Conservation (phyloP, 768 basidiomycete genomes). For the Austroboletus eburneus region DNA sequence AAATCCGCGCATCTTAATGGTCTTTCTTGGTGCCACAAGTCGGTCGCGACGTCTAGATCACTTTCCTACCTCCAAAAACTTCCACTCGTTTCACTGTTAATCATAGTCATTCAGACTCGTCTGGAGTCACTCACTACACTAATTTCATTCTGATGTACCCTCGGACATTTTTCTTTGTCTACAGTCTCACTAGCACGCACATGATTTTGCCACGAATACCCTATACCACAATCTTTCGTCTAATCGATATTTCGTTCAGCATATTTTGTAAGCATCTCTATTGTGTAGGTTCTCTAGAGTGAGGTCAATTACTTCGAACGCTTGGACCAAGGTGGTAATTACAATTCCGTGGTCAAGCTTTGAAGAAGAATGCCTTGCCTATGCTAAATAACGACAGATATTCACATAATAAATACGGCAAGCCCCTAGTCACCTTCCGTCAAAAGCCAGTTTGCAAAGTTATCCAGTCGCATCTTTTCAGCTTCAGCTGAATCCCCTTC, state of each 20-base stretch:
- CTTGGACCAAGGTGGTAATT: not conserved
- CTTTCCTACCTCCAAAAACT: not conserved
- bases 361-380: not conserved
- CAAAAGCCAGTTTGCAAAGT: conserved; percentile 85
- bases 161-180: not conserved
- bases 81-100: conserved; percentile 16
- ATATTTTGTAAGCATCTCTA: no score
- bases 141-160: no score
- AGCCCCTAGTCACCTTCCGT: conserved; percentile 61
- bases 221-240: conserved; percentile 8
- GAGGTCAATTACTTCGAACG: no score
- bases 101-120: conserved; percentile 10
- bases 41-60: conserved; percentile 2
- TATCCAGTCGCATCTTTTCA: conserved; percentile 81
- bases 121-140: no score
- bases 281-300: no score
- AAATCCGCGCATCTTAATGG: not conserved
- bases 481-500: conserved; percentile 66
- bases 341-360: not conserved
- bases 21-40: not conserved
- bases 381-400: not conserved
- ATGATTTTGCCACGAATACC: not conserved
- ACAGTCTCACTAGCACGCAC: not conserved
- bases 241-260: not conserved
- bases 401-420: conserved; percentile 1